Evolutionary conservation across 116 monocot species (phyloP).

Genomic region (Iris pallida): DNA sequence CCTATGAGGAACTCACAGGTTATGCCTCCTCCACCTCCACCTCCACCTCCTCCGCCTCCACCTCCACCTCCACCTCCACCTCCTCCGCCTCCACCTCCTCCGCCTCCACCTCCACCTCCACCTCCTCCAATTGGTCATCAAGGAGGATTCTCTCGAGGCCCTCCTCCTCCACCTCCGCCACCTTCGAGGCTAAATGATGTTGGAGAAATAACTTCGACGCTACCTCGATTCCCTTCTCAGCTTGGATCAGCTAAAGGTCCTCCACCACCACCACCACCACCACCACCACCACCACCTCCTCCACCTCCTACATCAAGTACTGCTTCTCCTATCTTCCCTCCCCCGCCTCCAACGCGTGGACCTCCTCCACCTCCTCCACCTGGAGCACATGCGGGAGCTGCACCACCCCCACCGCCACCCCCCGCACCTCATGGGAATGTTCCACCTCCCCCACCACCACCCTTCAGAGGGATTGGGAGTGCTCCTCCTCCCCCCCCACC

Average conservation of each 20-base stretch:
- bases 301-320: constrained; percentile 11
- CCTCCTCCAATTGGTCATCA: neutral
- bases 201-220: constrained; percentile 1
- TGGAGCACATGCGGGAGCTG: neutral
- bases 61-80: constrained; percentile 9
- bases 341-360: neutral
- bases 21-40: constrained; percentile 3
- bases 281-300: constrained; percentile 15
- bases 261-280: constrained; percentile 13
- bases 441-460: constrained; percentile 2
- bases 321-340: neutral
- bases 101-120: neutral
- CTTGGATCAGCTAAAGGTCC: neutral
- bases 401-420: neutral
- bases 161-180: neutral
- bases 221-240: constrained; percentile 1
- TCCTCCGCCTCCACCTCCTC: constrained; percentile 5
- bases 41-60: neutral
- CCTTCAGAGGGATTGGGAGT: neutral
- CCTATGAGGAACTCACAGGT: neutral
- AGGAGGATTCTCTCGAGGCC: neutral
- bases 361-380: constrained; percentile 13
- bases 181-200: constrained; percentile 5
- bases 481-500: constrained; percentile 7
- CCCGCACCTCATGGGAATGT: too few relatives aligned